Conservation (phyloP, 441 rosid species). For the Eutrema salsugineum region DNA sequence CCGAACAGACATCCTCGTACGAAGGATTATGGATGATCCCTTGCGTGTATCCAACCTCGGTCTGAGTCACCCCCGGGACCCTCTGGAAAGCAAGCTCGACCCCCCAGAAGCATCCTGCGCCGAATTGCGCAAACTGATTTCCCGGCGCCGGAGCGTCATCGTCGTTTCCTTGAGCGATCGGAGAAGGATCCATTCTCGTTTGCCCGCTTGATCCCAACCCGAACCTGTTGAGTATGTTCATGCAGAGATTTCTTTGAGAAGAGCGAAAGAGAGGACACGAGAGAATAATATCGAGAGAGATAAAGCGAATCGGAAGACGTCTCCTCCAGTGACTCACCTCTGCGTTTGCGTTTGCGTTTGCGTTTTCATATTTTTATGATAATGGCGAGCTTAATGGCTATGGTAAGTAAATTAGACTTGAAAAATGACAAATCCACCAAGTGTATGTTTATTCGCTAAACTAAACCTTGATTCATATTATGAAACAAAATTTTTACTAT, state of each 20-base stretch:
- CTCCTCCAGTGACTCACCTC: not conserved
- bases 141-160: slow-evolving; percentile 68
- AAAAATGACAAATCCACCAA: not conserved
- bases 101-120: slow-evolving; percentile 97
- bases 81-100: slow-evolving; percentile 86
- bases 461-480: not conserved
- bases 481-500: too few species aligned
- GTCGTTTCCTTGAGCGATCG: slow-evolving; percentile 70
- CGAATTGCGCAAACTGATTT: slow-evolving; percentile 71
- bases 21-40: slow-evolving; percentile 61
- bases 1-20: slow-evolving; percentile 75
- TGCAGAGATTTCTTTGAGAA: slow-evolving; percentile 26
- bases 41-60: slow-evolving; percentile 78
- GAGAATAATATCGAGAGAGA: slow-evolving; percentile 11
- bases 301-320: slow-evolving; percentile 11
- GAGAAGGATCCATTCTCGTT: slow-evolving; percentile 45
- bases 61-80: slow-evolving; percentile 63
- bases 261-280: slow-evolving; percentile 14
- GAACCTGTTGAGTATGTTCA: slow-evolving; percentile 87
- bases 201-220: slow-evolving; percentile 68
- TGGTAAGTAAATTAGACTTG: too few species aligned
- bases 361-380: not conserved
- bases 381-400: not conserved
- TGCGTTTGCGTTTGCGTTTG: not conserved
- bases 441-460: not conserved